Percentiles rank a stretch among this genome's conserved stretches.
Evolutionary conservation across 352 stramenopile species (phyloP).

Genomic region (Phytophthora vignae): DNA sequence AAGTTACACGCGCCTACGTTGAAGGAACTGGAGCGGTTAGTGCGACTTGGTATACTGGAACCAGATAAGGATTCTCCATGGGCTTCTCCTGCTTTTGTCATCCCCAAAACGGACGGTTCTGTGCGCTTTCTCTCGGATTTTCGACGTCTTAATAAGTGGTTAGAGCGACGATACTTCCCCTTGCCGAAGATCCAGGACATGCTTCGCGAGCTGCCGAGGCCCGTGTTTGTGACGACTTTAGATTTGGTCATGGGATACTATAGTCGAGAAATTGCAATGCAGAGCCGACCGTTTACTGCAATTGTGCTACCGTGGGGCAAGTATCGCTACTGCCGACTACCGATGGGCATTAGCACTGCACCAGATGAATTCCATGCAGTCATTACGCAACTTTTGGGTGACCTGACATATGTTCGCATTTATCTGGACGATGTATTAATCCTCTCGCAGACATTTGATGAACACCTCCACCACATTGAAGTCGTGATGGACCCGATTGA

Average conservation of each 20-base stretch:
- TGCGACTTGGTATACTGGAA: background rate
- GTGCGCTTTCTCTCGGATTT: slow-evolving; percentile 5
- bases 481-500: too few relatives aligned
- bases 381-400: background rate
- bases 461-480: too few relatives aligned
- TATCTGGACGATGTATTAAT: background rate
- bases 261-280: background rate
- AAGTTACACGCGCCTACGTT: background rate
- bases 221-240: background rate
- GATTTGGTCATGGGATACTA: background rate
- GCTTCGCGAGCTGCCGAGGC: background rate
- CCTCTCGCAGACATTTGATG: too few relatives aligned
- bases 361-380: slow-evolving; percentile 21
- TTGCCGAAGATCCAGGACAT: background rate
- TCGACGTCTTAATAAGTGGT: background rate
- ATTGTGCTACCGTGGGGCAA: slow-evolving; percentile 18
- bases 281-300: slow-evolving; percentile 7
- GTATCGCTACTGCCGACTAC: slow-evolving; percentile 11
- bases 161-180: background rate
- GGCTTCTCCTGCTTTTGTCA: slow-evolving; percentile 5
- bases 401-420: background rate
- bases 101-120: slow-evolving; percentile 11
- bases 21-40: background rate
- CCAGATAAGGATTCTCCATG: slow-evolving; percentile 4
- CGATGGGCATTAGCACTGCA: slow-evolving; percentile 17